Base-by-base conservation (phyloP, 768 basidiomycete genomes). In the Nevesoporus exiguus region DNA sequence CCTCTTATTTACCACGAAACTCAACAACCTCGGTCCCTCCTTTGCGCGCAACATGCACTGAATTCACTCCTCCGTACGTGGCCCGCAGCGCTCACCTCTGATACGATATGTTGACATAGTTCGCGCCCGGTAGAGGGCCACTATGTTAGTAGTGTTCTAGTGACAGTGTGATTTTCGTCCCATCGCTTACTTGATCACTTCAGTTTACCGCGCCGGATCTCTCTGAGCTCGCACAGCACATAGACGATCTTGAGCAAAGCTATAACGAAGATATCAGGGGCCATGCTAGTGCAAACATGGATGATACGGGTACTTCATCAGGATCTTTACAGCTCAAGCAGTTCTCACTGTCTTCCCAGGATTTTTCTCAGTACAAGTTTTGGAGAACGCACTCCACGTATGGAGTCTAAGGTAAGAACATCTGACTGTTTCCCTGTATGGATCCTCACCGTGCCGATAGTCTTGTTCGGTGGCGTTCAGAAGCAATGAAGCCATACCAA, bases 321-420 rank as follows among this genome's bases (percentile, higher is more conserved):
- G 7, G 34, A n/a, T 15, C 11, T 45, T 4, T 8, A 10, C 22
- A n/a, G 7, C 11, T 5, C 9, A 30, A n/a, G 13, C 14, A 22
- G 15, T 3, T 5, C 27, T 56, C 24, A 61, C 29, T 2, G 11
- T 49, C 44, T 48, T 36, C 21, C 14, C 59, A 92, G 90, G 91
- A 2, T 97, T 92, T 69, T 97, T 97, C 72, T 95, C 93, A 2
- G 80, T 96, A 1, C 92, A 93, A 58, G 94, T 96, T 2, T 68
- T 96, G 17, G 90, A 93, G 61, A 80, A 85, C 51, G 94, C 94
- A 2, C 71, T 97, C 45, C 79, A 84, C 63, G 85, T 93, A 13
- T 95, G 87, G 88, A 88, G 88, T 17, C 71, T 95, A 52, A 86
- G 80, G 90, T 93, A 62, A 60, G 75, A 55, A 45, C 24, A 33